Base-by-base conservation (phyloP, 2,329 filamentous ascomycete genomes). In the Ophiostoma pallidulum region DNA sequence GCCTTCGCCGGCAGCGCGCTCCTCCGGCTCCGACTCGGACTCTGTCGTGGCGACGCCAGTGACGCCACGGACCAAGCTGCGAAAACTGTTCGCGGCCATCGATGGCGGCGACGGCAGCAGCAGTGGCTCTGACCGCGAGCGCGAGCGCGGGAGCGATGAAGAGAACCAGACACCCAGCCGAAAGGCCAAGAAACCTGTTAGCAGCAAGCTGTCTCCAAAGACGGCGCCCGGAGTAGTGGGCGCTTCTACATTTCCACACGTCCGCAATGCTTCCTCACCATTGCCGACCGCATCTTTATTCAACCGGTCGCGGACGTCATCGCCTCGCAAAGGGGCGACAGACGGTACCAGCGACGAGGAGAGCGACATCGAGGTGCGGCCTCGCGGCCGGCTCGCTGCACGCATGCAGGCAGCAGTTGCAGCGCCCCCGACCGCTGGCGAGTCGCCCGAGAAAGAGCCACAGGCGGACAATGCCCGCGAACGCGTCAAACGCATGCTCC, bases 371-470 rank as follows among this genome's bases (percentile, higher is more conserved):
- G 66, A 74, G 41, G 63, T 73, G 3, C 67, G 69, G 38, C 83
- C 83, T 1, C 73, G 74, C 47, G 82, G 82, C 20, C 74, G 76
- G 45, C 69, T 86, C 55, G 82, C 82, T 12, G 73, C 82, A 14
- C 72, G 78, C 44, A 79, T 88, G 73, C 72, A 75, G 52, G 72
- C 55, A 7, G 26, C 35, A 4, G 8, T 22, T 19, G 45, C 35
- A 12, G 4, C 29, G 4, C 20, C 42, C n/a, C n/a, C n/a, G n/a
- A n/a, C n/a, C n/a, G n/a, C n/a, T n/a, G n/a, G n/a, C n/a, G n/a
- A n/a, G n/a, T n/a, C n/a, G n/a, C n/a, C n/a, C n/a, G n/a, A 45
- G 56, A 35, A 38, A 47, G 8, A 54, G 32, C 59, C 55, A 1
- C 49, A 52, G 10, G 53, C 59, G 2, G 62, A 62, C 37, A 64